These are phyloP conservation scores for Aspergillus pseudoglaucus DNA, from an alignment of 2,329 filamentous ascomycete genomes.

Conservation along the genomic window DNA sequence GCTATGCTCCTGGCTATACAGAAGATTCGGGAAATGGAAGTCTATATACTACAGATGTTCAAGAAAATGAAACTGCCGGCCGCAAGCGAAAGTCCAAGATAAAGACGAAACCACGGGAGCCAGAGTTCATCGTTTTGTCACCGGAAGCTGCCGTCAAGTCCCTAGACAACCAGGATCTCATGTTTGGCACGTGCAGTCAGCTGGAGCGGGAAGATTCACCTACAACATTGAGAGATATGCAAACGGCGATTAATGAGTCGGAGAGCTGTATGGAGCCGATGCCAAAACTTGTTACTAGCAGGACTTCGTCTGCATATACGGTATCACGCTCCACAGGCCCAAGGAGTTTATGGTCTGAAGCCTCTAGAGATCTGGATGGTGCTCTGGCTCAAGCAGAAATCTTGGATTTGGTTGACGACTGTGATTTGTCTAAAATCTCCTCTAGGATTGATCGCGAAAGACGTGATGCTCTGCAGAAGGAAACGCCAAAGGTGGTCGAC, in stretches of 20 bases:
- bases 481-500: neutral
- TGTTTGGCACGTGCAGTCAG: slow-evolving; percentile 85
- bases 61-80: slow-evolving; percentile 2
- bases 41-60: neutral
- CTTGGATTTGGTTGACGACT: slow-evolving; percentile 51
- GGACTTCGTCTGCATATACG: slow-evolving; percentile 6
- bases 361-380: slow-evolving; percentile 60
- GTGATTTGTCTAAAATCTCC: slow-evolving; percentile 7
- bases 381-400: slow-evolving; percentile 58
- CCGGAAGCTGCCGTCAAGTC: slow-evolving; percentile 62
- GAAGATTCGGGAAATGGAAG: slow-evolving; percentile 6
- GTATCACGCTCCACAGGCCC: slow-evolving; percentile 21
- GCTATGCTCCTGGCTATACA: slow-evolving; percentile 48
- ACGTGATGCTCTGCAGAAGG: neutral
- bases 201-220: slow-evolving; percentile 67
- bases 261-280: slow-evolving; percentile 15
- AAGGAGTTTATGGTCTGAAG: slow-evolving; percentile 62
- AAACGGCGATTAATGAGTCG: slow-evolving; percentile 25
- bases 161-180: slow-evolving; percentile 63
- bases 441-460: slow-evolving; percentile 3
- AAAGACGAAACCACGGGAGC: slow-evolving; percentile 22
- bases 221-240: slow-evolving; percentile 38
- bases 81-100: slow-evolving; percentile 12
- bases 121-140: slow-evolving; percentile 57
- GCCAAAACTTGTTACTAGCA: neutral